Conservation (phyloP, 768 basidiomycete genomes). For the Termitomyces sp. region DNA sequence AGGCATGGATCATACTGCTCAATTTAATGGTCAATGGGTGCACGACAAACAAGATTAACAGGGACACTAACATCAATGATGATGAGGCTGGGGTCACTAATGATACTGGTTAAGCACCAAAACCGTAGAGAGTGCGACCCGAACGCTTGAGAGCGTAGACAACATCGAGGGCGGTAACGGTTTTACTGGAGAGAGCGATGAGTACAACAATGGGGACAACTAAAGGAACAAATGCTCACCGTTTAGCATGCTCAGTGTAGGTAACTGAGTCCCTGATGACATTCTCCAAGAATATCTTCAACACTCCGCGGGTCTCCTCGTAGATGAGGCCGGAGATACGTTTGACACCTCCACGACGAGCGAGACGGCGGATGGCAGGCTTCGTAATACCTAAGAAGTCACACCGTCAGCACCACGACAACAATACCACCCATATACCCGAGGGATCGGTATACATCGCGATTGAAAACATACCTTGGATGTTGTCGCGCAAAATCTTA, state of each 20-base stretch:
- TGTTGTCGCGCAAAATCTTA: conserved; percentile 79
- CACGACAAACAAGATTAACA: background rate
- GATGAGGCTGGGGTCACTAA: background rate
- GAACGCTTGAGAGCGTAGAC: conserved; percentile 75
- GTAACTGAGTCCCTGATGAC: conserved; percentile 91
- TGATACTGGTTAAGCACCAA: conserved; percentile 52
- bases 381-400: conserved; percentile 61
- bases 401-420: background rate
- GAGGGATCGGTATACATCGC: background rate
- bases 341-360: conserved; percentile 91
- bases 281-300: conserved; percentile 87
- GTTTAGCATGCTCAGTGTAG: conserved; percentile 91
- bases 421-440: background rate
- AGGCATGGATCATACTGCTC: conserved; percentile 1
- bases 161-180: conserved; percentile 83
- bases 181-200: conserved; percentile 37
- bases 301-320: conserved; percentile 89
- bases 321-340: conserved; percentile 86
- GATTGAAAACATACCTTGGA: conserved; percentile 44
- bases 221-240: conserved; percentile 23
- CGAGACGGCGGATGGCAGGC: conserved; percentile 84
- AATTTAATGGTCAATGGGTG: background rate
- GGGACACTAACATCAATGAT: background rate
- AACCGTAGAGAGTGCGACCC: conserved; percentile 78
- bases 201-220: background rate